Evolutionary conservation across 2,329 filamentous ascomycete species (phyloP).

Genomic region (Fusarium euwallaceae): DNA sequence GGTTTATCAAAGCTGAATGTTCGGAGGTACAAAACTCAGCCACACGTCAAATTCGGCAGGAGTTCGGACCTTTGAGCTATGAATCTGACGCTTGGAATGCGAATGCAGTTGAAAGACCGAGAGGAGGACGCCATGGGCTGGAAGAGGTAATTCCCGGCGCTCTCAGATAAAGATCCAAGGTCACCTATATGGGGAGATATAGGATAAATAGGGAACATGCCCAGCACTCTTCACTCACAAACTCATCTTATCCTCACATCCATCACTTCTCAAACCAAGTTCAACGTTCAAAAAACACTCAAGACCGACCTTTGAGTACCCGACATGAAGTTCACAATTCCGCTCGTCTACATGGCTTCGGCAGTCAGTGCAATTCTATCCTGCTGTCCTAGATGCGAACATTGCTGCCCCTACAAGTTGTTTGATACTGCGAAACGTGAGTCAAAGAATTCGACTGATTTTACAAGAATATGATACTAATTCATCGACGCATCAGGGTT

Average conservation of each 20-base stretch:
- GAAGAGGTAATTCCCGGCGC: background rate
- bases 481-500: background rate
- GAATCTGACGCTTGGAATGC: background rate
- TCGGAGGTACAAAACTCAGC: background rate
- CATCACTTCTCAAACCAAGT: background rate
- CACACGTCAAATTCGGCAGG: background rate
- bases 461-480: background rate
- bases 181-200: background rate
- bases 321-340: background rate
- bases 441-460: background rate
- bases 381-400: background rate
- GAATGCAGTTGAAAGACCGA: background rate
- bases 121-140: background rate
- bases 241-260: background rate
- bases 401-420: background rate
- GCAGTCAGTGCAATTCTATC: background rate
- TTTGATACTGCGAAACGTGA: background rate
- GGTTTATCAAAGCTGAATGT: too few relatives aligned
- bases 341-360: background rate
- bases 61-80: background rate
- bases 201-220: background rate
- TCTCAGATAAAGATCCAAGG: background rate
- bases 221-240: background rate
- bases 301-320: background rate
- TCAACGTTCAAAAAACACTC: background rate